Conservation (phyloP, 345 rosid genomes). For the Mallotus nudiflorus region DNA sequence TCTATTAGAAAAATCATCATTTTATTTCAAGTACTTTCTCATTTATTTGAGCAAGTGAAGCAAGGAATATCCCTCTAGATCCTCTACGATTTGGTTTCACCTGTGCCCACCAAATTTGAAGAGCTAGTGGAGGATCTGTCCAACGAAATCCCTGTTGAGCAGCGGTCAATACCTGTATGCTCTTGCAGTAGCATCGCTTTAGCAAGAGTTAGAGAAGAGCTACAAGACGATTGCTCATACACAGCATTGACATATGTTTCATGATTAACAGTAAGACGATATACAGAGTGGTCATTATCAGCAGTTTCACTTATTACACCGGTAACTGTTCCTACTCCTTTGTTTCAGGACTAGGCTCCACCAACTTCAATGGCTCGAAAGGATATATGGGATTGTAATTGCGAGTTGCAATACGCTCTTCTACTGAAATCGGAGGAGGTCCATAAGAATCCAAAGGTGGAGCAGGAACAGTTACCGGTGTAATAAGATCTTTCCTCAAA, state of each 20-base stretch:
- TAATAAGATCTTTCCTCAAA: too few relatives aligned
- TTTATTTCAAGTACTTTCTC: too few relatives aligned
- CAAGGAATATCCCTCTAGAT: slow-evolving; percentile 70
- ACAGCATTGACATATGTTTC: slow-evolving; percentile 70
- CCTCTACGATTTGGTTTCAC: slow-evolving; percentile 51
- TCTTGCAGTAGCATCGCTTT: slow-evolving; percentile 82
- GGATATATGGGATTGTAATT: too few relatives aligned
- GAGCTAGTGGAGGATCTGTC: slow-evolving; percentile 73
- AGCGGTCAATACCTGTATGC: slow-evolving; percentile 56
- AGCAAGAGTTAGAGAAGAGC: slow-evolving; percentile 78
- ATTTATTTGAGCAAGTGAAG: slow-evolving; percentile 99
- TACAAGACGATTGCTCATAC: slow-evolving; percentile 61
- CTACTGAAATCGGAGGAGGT: too few relatives aligned
- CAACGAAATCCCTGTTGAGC: slow-evolving; percentile 54
- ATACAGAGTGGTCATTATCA: slow-evolving; percentile 84
- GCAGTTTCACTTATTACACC: slow-evolving; percentile 95
- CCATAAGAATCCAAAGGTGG: too few relatives aligned
- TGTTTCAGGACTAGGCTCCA: slow-evolving; percentile 81
- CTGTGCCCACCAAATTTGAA: slow-evolving; percentile 43
- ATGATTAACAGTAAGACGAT: slow-evolving; percentile 70
- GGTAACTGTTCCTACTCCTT: slow-evolving; percentile 62
- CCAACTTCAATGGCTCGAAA: slow-evolving; percentile 81
- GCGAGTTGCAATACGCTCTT: too few relatives aligned
- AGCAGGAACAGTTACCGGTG: too few relatives aligned
- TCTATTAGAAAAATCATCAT: too few relatives aligned